A percentile compares a stretch with the other conserved stretches of the same genome.
Conservation (phyloP, 768 basidiomycete genomes). For the Trametes cingulata region DNA sequence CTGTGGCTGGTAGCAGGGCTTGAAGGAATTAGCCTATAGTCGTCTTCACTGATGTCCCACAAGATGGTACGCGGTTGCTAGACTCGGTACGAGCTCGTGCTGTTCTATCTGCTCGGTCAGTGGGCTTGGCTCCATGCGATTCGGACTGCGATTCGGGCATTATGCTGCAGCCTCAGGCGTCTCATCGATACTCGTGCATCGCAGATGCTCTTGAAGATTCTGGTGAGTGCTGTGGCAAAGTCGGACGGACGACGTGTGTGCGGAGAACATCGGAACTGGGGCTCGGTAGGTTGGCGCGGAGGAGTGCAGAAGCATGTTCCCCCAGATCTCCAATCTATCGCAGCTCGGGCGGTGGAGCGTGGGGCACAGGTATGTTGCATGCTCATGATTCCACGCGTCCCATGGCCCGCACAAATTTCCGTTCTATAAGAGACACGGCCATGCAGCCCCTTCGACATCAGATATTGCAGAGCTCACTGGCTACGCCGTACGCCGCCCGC, state of each 20-base stretch:
- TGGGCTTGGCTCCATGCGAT: too few relatives aligned
- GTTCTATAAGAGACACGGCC: neutral
- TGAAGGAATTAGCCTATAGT: neutral
- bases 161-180: neutral
- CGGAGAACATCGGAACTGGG: neutral
- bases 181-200: neutral
- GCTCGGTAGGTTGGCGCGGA: conserved; percentile 1
- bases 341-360: conserved; percentile 13
- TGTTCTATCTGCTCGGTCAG: neutral
- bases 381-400: conserved; percentile 14
- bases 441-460: neutral
- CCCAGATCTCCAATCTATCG: conserved; percentile 18
- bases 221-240: neutral
- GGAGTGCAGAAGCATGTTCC: conserved; percentile 6
- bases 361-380: conserved; percentile 15
- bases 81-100: neutral
- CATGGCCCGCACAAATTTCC: conserved; percentile 1
- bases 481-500: conserved; percentile 6
- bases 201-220: neutral
- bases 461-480: conserved; percentile 9
- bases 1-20: neutral
- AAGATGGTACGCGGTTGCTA: neutral
- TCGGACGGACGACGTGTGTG: neutral
- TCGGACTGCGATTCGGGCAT: neutral
- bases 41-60: neutral